phyloP scores from a whole-genome alignment of 2,329 filamentous ascomycete species.

The Botrytis pseudocinerea region DNA sequence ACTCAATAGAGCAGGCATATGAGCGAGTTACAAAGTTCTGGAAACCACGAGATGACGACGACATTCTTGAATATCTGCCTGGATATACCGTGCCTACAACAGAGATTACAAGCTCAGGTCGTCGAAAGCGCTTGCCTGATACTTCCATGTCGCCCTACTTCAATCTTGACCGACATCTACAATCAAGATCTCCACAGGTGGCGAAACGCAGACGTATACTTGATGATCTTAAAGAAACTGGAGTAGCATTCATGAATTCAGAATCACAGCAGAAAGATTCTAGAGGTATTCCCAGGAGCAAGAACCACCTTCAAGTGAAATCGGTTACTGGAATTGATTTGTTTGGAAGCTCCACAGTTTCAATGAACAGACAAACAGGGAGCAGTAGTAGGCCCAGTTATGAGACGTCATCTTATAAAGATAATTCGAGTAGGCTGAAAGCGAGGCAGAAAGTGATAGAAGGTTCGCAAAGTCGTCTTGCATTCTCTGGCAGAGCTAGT shows the following conservation, averaged over 20 bases:
- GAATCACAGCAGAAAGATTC: neutral
- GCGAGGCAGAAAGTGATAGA: neutral
- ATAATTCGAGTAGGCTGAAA: neutral
- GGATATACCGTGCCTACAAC: neutral
- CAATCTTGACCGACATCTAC: constrained; percentile 34
- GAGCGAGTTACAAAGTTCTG: constrained; percentile 34
- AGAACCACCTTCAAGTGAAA: neutral
- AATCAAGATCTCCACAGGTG: constrained; percentile 22
- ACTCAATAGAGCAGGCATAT: constrained; percentile 33
- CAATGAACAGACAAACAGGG: no score
- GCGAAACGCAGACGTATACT: constrained; percentile 32
- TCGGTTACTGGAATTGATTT: constrained; percentile 30
- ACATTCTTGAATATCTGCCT: constrained; percentile 35
- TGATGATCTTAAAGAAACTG: constrained; percentile 31
- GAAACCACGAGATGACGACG: constrained; percentile 31
- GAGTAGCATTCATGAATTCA: constrained; percentile 11
- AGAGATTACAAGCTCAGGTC: constrained; percentile 14
- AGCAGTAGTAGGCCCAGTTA: neutral
- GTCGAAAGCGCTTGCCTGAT: constrained; percentile 34
- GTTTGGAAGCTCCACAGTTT: constrained; percentile 24
- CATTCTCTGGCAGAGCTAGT: neutral
- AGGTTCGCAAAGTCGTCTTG: neutral
- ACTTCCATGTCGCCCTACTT: constrained; percentile 37
- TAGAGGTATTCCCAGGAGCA: neutral
- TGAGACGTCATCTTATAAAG: neutral